Conservation (phyloP, 139 green algal genomes). For the Chlamydomonas applanata region DNA sequence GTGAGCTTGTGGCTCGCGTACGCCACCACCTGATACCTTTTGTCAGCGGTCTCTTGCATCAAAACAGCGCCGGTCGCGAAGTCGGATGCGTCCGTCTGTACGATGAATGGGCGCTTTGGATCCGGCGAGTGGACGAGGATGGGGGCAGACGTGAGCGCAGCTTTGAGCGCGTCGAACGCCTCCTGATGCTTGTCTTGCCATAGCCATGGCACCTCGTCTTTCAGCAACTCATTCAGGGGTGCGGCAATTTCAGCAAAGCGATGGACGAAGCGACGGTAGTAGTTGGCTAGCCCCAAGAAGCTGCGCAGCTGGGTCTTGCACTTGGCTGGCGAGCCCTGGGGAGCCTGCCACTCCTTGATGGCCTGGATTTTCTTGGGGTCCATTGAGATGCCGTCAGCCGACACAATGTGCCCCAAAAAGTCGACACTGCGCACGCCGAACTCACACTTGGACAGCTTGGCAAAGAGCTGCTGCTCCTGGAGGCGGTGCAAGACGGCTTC, state of each 20-base stretch:
- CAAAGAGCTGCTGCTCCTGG: conserved; percentile 37
- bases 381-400: neutral
- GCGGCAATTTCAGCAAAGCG: conserved; percentile 15
- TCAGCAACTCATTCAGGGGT: conserved; percentile 28
- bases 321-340: neutral
- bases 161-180: conserved; percentile 15
- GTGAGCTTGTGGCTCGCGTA: neutral
- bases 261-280: conserved; percentile 35
- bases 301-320: conserved; percentile 24
- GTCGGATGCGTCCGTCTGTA: conserved; percentile 28
- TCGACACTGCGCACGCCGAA: conserved; percentile 28
- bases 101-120: conserved; percentile 5
- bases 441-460: conserved; percentile 45
- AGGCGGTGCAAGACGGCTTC: conserved; percentile 32
- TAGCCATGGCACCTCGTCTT: no score
- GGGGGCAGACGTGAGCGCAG: conserved; percentile 7
- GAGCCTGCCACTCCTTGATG: neutral
- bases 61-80: conserved; percentile 32
- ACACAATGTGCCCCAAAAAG: conserved; percentile 47
- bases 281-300: conserved; percentile 40
- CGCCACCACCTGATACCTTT: no score
- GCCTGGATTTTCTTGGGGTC: conserved; percentile 3
- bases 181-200: neutral
- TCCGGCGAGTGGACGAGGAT: conserved; percentile 26
- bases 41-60: conserved; percentile 17